A percentile compares a stretch with the other conserved stretches of the same genome.
Evolutionary conservation across 805 yeast species (phyloP).

Genomic region (Saccharomycopsis oosterbeekiorum): DNA sequence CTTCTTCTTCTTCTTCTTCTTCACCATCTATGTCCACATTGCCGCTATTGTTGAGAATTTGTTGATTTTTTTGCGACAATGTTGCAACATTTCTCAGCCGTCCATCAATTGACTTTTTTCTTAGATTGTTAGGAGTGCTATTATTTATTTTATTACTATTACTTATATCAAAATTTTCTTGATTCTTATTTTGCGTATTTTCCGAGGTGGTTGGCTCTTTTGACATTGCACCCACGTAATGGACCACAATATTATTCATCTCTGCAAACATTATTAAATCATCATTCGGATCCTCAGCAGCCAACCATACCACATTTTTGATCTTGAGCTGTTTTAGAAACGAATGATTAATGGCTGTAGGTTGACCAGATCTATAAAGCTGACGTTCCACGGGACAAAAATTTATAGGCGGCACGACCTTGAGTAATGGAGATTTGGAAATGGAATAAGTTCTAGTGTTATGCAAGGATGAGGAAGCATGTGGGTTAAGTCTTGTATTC

Average conservation of each 20-base stretch:
- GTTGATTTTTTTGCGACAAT: neutral
- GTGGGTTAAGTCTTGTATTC: neutral
- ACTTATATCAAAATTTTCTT: neutral
- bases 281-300: conserved; percentile 92
- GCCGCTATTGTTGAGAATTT: neutral
- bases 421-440: conserved; percentile 46
- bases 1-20: neutral
- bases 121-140: neutral
- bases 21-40: neutral
- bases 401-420: conserved; percentile 88
- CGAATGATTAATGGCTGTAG: conserved; percentile 85
- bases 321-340: conserved; percentile 67
- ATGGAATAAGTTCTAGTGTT: conserved; percentile 22
- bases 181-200: neutral
- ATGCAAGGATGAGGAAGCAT: neutral
- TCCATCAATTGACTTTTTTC: neutral
- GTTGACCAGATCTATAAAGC: conserved; percentile 87
- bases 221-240: conserved; percentile 52
- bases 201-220: neutral
- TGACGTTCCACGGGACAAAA: conserved; percentile 90
- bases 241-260: conserved; percentile 58
- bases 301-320: conserved; percentile 84
- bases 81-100: neutral
- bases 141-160: neutral
- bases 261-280: conserved; percentile 76